Conservation (phyloP, 2,329 filamentous ascomycete genomes). For the Scedosporium dehoogii region DNA sequence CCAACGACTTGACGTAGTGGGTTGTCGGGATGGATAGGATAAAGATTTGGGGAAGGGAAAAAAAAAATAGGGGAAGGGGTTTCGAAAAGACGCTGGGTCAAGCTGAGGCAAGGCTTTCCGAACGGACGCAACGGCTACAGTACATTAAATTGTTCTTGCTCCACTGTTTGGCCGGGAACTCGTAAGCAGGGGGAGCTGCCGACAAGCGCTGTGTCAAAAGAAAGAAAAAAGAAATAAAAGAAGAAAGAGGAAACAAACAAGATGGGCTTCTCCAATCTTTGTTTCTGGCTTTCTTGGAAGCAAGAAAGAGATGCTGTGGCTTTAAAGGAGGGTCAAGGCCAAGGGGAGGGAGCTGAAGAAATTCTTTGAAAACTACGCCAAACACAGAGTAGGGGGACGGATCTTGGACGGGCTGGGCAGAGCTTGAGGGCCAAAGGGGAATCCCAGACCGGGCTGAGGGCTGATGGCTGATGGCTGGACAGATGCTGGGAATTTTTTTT, state of each 20-base stretch:
- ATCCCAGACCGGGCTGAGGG: slow-evolving; percentile 3
- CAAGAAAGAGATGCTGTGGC: background rate
- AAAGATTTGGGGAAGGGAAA: background rate
- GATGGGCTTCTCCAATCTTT: background rate
- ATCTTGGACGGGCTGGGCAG: background rate
- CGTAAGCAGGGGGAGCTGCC: background rate
- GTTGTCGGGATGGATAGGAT: background rate
- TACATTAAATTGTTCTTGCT: background rate
- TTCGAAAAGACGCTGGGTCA: background rate
- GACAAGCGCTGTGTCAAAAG: background rate
- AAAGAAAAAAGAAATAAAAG: background rate
- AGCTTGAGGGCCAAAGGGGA: background rate
- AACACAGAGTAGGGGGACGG: background rate
- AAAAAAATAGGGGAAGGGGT: slow-evolving; percentile 1
- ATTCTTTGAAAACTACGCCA: background rate
- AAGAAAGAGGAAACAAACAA: background rate
- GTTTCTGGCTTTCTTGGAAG: background rate
- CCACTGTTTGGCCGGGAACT: background rate
- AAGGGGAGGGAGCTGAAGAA: slow-evolving; percentile 1
- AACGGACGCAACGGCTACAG: background rate
- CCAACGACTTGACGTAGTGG: background rate
- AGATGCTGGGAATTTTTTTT: background rate
- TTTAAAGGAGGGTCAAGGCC: background rate
- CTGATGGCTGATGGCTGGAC: background rate
- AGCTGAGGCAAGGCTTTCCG: background rate